Conservation (phyloP, 192 early-diverging fungal genomes). For the Linnemannia elongata region DNA sequence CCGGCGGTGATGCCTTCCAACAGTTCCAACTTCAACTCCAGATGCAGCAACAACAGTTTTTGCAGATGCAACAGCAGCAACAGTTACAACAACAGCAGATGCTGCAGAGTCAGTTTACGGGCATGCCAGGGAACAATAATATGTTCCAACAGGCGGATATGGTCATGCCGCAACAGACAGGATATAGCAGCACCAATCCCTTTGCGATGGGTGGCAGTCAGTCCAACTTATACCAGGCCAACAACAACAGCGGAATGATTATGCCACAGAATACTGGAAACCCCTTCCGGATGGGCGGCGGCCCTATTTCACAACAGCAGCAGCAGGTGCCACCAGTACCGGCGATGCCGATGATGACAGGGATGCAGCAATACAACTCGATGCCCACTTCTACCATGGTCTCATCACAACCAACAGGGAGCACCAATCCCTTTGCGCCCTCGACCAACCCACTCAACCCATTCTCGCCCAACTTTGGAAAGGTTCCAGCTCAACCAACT, state of each 20-base stretch:
- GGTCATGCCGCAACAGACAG: constrained; percentile 25
- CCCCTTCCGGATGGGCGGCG: constrained; percentile 33
- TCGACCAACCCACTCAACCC: constrained; percentile 48
- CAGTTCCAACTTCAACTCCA: constrained; percentile 53
- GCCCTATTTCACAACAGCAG: constrained; percentile 8
- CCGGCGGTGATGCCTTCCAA: constrained; percentile 48
- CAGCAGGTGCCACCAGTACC: constrained; percentile 20
- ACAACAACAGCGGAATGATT: constrained; percentile 28
- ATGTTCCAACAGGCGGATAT: constrained; percentile 36
- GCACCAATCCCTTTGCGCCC: constrained; percentile 52
- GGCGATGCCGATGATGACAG: constrained; percentile 46
- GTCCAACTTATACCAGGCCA: constrained; percentile 4
- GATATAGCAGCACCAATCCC: constrained; percentile 53
- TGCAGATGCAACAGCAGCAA: constrained; percentile 51
- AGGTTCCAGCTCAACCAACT: constrained; percentile 37
- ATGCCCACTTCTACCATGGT: constrained; percentile 29
- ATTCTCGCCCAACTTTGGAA: constrained; percentile 56
- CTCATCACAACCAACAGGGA: constrained; percentile 38
- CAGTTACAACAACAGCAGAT: constrained; percentile 45
- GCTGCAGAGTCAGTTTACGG: constrained; percentile 46
- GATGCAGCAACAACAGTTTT: constrained; percentile 35
- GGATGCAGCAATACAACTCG: constrained; percentile 30
- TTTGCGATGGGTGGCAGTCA: constrained; percentile 37
- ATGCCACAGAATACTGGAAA: constrained; percentile 52
- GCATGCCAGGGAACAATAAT: constrained; percentile 16